phyloP scores from a whole-genome alignment of 345 rosid species.

The Erysimum cheiranthoides region DNA sequence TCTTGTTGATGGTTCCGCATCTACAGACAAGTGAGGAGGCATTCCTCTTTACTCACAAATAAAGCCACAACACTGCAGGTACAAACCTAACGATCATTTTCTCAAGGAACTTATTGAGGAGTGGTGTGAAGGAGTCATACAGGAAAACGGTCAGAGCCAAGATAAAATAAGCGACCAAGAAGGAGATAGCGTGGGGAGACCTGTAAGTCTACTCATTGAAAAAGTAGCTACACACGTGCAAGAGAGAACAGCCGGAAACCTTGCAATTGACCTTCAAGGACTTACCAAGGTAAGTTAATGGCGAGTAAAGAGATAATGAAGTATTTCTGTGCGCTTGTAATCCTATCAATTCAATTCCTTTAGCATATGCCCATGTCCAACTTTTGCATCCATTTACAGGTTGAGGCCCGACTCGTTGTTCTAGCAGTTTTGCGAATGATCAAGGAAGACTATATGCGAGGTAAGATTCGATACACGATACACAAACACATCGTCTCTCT shows the following conservation, averaged over 20 bases:
- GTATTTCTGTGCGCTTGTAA: conserved; percentile 10
- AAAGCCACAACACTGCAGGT: conserved; percentile 57
- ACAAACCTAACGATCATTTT: conserved; percentile 76
- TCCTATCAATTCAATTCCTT: conserved; percentile 28
- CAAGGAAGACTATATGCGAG: conserved; percentile 73
- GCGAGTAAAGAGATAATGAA: conserved; percentile 5
- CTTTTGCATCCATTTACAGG: conserved; percentile 56
- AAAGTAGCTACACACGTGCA: conserved; percentile 78
- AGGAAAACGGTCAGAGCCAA: conserved; percentile 50
- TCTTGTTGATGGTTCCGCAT: conserved; percentile 24
- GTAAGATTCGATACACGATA: conserved; percentile 44
- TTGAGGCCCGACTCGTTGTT: conserved; percentile 91
- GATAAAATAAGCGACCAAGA: conserved; percentile 45
- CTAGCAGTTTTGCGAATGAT: conserved; percentile 89
- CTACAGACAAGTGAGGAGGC: conserved; percentile 1
- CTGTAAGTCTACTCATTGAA: conserved; percentile 73
- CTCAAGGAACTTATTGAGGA: conserved; percentile 90
- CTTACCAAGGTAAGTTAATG: conserved; percentile 65
- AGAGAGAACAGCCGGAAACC: conserved; percentile 57
- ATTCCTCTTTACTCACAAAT: conserved; percentile 31
- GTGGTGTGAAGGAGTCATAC: conserved; percentile 96
- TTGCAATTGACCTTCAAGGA: conserved; percentile 79
- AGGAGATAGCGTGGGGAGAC: conserved; percentile 52
- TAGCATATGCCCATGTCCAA: conserved; percentile 25
- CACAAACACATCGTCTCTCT: conserved; percentile 1